Conservation (phyloP, 495 filamentous ascomycete genomes). For the Neurospora sp. region DNA sequence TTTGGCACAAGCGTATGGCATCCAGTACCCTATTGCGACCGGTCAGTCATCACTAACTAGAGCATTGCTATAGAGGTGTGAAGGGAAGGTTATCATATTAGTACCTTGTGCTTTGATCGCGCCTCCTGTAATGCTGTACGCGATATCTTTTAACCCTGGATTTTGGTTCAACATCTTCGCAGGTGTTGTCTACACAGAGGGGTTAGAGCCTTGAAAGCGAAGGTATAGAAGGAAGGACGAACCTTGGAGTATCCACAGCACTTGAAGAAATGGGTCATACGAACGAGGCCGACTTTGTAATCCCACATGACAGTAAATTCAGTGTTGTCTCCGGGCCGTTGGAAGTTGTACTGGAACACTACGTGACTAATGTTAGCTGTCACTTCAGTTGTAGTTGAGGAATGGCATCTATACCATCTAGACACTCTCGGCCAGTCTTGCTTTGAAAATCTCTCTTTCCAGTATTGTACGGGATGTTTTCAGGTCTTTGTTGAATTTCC, state of each 20-base stretch:
- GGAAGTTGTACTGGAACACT: constrained; percentile 94
- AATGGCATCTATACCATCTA: constrained; percentile 56
- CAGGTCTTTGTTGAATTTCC: constrained; percentile 54
- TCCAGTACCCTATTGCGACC: constrained; percentile 75
- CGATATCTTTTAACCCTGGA: constrained; percentile 71
- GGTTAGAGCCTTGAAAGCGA: neutral
- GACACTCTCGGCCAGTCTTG: constrained; percentile 75
- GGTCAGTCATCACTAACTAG: neutral
- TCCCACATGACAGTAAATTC: constrained; percentile 88
- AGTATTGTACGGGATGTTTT: constrained; percentile 87
- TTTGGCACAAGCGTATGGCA: constrained; percentile 78
- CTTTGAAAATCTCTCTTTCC: constrained; percentile 80
- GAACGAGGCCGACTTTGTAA: constrained; percentile 89
- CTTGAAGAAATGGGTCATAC: constrained; percentile 93
- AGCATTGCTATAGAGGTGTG: neutral
- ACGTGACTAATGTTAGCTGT: neutral
- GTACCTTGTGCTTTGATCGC: constrained; percentile 82
- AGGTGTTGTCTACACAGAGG: constrained; percentile 57
- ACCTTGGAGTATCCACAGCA: constrained; percentile 82
- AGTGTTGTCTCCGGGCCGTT: constrained; percentile 53
- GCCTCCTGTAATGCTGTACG: constrained; percentile 90
- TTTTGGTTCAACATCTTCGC: constrained; percentile 73
- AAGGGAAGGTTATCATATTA: neutral
- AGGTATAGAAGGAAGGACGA: constrained; percentile 3
- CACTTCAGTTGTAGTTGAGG: neutral